A percentile compares a stretch with the other conserved stretches of the same genome.
Evolutionary conservation across 345 rosid species (phyloP).

Genomic region (Aquilaria yunnanensis): DNA sequence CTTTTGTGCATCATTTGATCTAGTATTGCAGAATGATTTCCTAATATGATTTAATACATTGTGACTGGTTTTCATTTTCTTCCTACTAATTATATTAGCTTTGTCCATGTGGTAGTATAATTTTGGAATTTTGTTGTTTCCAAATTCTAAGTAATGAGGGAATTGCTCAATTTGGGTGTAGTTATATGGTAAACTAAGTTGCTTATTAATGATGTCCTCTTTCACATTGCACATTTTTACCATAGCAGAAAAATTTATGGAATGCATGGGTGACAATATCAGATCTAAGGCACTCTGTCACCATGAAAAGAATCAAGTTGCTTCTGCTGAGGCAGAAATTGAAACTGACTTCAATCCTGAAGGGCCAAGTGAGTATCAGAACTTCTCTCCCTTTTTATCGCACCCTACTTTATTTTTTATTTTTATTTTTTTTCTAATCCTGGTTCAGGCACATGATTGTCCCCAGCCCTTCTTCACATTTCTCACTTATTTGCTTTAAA

Average conservation of each 20-base stretch:
- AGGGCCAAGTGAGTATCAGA: slow-evolving; percentile 65
- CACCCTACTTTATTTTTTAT: slow-evolving; percentile 1
- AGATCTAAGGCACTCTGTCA: slow-evolving; percentile 71
- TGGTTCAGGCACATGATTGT: slow-evolving; percentile 5
- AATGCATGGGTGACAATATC: slow-evolving; percentile 78
- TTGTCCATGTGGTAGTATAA: too few relatives aligned
- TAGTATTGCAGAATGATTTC: too few relatives aligned
- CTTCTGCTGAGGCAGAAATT: slow-evolving; percentile 64
- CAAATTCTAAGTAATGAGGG: too few relatives aligned
- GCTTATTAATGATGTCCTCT: background rate
- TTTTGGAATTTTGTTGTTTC: background rate
- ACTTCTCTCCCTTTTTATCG: slow-evolving; percentile 6
- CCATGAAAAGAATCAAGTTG: slow-evolving; percentile 69
- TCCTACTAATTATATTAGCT: too few relatives aligned
- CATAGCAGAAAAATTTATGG: slow-evolving; percentile 70
- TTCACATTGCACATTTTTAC: background rate
- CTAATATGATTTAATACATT: too few relatives aligned
- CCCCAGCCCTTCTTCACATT: slow-evolving; percentile 1
- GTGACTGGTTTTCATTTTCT: too few relatives aligned
- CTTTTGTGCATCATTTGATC: too few relatives aligned
- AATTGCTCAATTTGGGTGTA: too few relatives aligned
- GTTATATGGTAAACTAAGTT: background rate
- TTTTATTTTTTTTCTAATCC: background rate
- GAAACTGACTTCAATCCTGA: slow-evolving; percentile 78
- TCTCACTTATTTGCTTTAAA: background rate